Base-by-base conservation (phyloP, 2,329 filamentous ascomycete species). In the Raffaelea arxii region DNA sequence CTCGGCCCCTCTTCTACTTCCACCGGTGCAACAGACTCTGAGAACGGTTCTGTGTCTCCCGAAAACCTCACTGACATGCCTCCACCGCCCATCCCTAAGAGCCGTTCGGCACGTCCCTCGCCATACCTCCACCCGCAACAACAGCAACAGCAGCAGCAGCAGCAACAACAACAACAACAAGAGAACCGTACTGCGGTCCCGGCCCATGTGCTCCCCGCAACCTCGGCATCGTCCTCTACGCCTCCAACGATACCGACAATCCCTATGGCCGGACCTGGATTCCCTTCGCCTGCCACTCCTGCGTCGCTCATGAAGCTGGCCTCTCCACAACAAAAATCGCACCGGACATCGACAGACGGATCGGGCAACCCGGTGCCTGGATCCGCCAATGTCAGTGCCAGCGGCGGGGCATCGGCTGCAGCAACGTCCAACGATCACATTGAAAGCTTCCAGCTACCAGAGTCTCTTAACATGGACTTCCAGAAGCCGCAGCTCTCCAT, bases 241-340 rank as follows among this genome's bases (percentile, higher is more conserved):
- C n/a, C n/a, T n/a, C n/a, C n/a, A n/a, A n/a, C n/a, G n/a, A n/a
- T n/a, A n/a, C n/a, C n/a, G n/a, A n/a, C n/a, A n/a, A n/a, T n/a
- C n/a, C n/a, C n/a, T n/a, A n/a, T n/a, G n/a, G n/a, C n/a, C n/a
- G n/a, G n/a, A n/a, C n/a, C n/a, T n/a, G 67, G 65, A 21, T 70
- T 69, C 44, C 69, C 66, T 55, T 78, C 80, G 44, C 86, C 86
- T 11, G 89, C 87, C 2, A 94, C 89, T 0, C 89, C 89, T 1
- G 87, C 90, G 9, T 94, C 89, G 6, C 66, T 95, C 49, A 95
- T 96, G 85, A 84, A 80, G 56, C 71, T 91, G 38, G 74, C 72
- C 4, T 71, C 74, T 23, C 75, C 75, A 56, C 70, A 25, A 58
- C 65, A 50, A 60, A 61, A 49, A 9, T 48, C 49, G 9, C 51